phyloP scores from a whole-genome alignment of 371 early-diverging fungal species.

The Lichtheimia corymbifera region DNA sequence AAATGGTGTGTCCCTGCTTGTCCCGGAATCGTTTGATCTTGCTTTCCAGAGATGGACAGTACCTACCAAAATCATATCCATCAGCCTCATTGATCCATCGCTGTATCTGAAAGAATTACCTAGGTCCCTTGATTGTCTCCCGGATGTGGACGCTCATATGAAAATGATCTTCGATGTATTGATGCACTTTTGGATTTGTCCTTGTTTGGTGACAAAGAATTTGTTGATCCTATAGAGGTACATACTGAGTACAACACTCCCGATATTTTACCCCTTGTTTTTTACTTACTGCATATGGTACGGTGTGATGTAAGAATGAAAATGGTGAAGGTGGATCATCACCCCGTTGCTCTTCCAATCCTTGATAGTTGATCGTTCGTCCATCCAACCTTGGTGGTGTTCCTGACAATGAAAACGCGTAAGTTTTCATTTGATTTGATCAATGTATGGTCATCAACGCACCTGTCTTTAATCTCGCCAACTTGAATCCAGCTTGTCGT shows the following conservation, averaged over 20 bases:
- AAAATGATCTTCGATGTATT: slow-evolving; percentile 71
- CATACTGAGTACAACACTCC: neutral
- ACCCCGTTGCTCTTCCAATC: slow-evolving; percentile 67
- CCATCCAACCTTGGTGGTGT: slow-evolving; percentile 83
- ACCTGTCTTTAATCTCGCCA: slow-evolving; percentile 82
- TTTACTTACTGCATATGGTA: slow-evolving; percentile 57
- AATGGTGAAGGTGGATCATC: slow-evolving; percentile 80
- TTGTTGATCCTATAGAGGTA: slow-evolving; percentile 49
- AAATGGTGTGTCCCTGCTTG: slow-evolving; percentile 70
- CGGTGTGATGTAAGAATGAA: slow-evolving; percentile 70
- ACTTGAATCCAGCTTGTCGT: slow-evolving; percentile 71
- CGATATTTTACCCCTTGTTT: neutral
- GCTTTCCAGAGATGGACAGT: slow-evolving; percentile 85
- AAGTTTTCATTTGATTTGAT: neutral
- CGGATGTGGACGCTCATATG: slow-evolving; percentile 82
- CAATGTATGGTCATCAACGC: neutral
- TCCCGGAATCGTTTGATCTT: slow-evolving; percentile 77
- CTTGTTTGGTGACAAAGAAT: slow-evolving; percentile 78
- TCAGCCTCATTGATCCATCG: neutral
- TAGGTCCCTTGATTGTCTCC: slow-evolving; percentile 84
- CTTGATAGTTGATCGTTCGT: slow-evolving; percentile 72
- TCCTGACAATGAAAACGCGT: slow-evolving; percentile 29
- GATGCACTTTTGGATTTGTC: slow-evolving; percentile 71
- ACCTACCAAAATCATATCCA: slow-evolving; percentile 24
- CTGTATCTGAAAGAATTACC: slow-evolving; percentile 25